Base-by-base conservation (phyloP, 2,329 filamentous ascomycete species). In the Fusarium anthophilum region DNA sequence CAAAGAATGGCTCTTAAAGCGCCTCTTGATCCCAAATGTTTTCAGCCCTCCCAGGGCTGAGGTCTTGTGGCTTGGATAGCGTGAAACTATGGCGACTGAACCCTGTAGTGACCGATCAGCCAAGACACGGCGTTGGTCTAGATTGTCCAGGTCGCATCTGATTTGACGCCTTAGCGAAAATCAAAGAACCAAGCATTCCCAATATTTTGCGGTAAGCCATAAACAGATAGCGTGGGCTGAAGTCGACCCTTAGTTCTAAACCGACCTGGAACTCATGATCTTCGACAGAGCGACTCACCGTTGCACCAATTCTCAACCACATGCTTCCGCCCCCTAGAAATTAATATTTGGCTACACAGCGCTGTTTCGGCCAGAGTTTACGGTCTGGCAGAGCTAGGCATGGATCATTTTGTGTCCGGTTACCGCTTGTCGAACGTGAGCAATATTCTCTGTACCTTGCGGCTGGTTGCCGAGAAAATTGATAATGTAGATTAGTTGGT, bases 71-170 rank as follows among this genome's bases (percentile, higher is more conserved):
- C 74, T 74, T 60, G 22, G 37, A 51, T 66, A 69, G 68, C 74
- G 70, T 57, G 24, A 28, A 94, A 80, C 20, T 54, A 59, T 55
- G 35, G 30, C 20, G 47, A 37, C 32, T 55, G 44, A 15, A 41
- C 45, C 62, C 56, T 66, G 45, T 26, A 41, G 32, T 57, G 56
- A 55, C 22, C 17, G 24, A 39, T 37, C 28, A 54, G 51, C 55
- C 54, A 59, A 66, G 50, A 50, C 38, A 22, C 7, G 68, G 62
- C 67, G 44, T 22, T 17, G 57, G 63, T 71, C 69, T 72, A 51
- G 67, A 71, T 50, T 51, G 24, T 35, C 26, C 0, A 43, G 1
- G 3, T 0, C 3, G 28, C 11, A 32, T 32, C 5, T 57, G 32
- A 71, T 72, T 71, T 28, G 67, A 30, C 53, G 28, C 18, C 6